Evolutionary conservation across 495 filamentous ascomycete species (phyloP), one percentile per base, ranked within the genome.

Genomic region (Apiosordaria backusii): DNA sequence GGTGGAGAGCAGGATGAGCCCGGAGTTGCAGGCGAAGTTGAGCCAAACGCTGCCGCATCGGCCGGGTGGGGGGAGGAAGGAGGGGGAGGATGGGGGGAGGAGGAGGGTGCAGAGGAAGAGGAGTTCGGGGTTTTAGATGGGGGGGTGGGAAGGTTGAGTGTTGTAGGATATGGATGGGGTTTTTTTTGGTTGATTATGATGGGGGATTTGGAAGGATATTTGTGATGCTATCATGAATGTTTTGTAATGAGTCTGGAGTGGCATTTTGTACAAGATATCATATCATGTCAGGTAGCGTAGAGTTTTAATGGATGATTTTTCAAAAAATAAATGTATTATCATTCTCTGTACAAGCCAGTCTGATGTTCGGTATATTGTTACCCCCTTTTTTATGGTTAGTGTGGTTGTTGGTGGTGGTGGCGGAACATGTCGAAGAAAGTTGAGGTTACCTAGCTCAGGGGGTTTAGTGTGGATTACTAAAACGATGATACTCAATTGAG

Each of bases 71-170:
- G 65, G 74, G 25, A 57, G 63, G 66, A 61, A 63, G 10, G 74
- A 79, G 62, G 76, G 78, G 35, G 64, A 72, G 45, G 70, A 67
- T 61, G 76, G 78, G 35, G 64, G 73, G 27, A 70, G 68, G 71
- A 71, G 63, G 35, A 76, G 71, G 72, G 65, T 81, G 57, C 65
- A 77, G 68, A 83, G 80, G 76, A 83, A 82, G 73, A 73, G 74
- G 69, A 81, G 80, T 67, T 76, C 78, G 6, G 24, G 35, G 35
- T 45, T 45, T 45, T 45, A 45, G 35, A n/a, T n/a, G n/a, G 9
- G 35, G 35, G 35, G 35, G 3, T 9, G 16, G 35, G 35, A 35
- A 10, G 29, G 29, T 6, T 35, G 5, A 15, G 35, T 9, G 35
- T 7, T 45, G 35, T 45, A 45, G 35, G 35, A 45, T 13, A 45